Evolutionary conservation across 495 filamentous ascomycete genomes (phyloP), one percentile per base, ranked within the genome.

Genomic region (Daldinia childiae): DNA sequence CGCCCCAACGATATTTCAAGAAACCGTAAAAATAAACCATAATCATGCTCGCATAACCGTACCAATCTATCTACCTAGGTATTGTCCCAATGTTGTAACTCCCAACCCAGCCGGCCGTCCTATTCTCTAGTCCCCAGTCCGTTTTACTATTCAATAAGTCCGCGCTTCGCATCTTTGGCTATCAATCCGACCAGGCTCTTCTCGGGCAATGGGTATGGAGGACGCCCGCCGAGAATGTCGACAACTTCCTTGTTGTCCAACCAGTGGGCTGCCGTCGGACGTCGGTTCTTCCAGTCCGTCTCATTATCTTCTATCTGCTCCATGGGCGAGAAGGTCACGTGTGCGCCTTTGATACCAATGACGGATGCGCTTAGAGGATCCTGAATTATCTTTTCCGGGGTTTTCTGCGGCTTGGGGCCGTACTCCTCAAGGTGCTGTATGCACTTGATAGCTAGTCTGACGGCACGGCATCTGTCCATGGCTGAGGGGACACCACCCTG

Each of bases 401-500:
- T 68, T 7, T 75, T 72, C 32, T 86, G 84, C n/a, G 86, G 81
- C 67, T 87, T 87, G 9, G 87, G 88, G 1, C 88, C 89, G 69
- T 88, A 96, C 29, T 82, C 80, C 80, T 99, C 96, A 6, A 99
- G 80, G 73, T 96, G 92, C 80, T 97, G 89, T 71, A 98, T 89
- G 76, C 92, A 95, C 77, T 91, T 92, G 75, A 98, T 94, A 15
- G 94, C 93, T 74, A 99, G 88, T 54, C 96, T 88, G 9, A 97
- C 89, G 2, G 96, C 95, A 62, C 96, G 90, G 54, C 94, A 93
- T 62, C 96, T 90, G 79, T 99, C 96, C 95, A 98, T 98, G 5
- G 94, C 89, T 1, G 92, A 94, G 0, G 96, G 96, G 24, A 91
- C 93, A 41, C 94, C 94, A 74, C 95, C 95, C 80, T 99, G 94